A percentile compares a stretch with the other conserved stretches of the same genome.
Evolutionary conservation across 805 yeast species (phyloP).

Genomic region (Saccharomycopsis fibuligera): DNA sequence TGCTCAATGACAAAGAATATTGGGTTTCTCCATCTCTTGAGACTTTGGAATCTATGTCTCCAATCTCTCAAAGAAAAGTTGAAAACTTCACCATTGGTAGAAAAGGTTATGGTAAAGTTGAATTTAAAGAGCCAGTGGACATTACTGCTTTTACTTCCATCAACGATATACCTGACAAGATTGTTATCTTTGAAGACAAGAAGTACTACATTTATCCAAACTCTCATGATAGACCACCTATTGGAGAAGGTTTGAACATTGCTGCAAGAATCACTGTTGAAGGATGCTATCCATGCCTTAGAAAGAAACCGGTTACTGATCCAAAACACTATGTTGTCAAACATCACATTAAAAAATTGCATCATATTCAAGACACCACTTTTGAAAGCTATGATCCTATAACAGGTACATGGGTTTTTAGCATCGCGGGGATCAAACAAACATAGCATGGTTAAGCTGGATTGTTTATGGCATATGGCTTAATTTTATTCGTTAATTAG

Average conservation of each 20-base stretch:
- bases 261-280: slow-evolving; percentile 68
- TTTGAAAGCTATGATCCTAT: slow-evolving; percentile 74
- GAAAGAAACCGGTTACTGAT: slow-evolving; percentile 67
- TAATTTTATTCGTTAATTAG: too few relatives aligned
- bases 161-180: slow-evolving; percentile 57
- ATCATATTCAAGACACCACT: slow-evolving; percentile 48
- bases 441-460: too few relatives aligned
- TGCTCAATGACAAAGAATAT: slow-evolving; percentile 63
- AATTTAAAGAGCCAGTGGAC: slow-evolving; percentile 78
- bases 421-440: too few relatives aligned
- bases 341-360: slow-evolving; percentile 62
- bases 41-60: slow-evolving; percentile 50
- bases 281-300: slow-evolving; percentile 74
- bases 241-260: slow-evolving; percentile 80
- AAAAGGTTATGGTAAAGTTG: slow-evolving; percentile 66
- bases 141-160: slow-evolving; percentile 58
- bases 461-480: too few relatives aligned
- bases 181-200: slow-evolving; percentile 55
- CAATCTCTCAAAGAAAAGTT: slow-evolving; percentile 60
- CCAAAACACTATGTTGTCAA: slow-evolving; percentile 65
- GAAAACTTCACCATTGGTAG: slow-evolving; percentile 71
- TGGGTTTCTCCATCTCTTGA: slow-evolving; percentile 78
- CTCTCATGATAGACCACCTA: slow-evolving; percentile 48
- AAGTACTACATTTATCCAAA: slow-evolving; percentile 71
- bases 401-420: slow-evolving; percentile 67